Base-by-base conservation (phyloP, 1,139 yeast genomes). In the Blastobotrys indianensis region DNA sequence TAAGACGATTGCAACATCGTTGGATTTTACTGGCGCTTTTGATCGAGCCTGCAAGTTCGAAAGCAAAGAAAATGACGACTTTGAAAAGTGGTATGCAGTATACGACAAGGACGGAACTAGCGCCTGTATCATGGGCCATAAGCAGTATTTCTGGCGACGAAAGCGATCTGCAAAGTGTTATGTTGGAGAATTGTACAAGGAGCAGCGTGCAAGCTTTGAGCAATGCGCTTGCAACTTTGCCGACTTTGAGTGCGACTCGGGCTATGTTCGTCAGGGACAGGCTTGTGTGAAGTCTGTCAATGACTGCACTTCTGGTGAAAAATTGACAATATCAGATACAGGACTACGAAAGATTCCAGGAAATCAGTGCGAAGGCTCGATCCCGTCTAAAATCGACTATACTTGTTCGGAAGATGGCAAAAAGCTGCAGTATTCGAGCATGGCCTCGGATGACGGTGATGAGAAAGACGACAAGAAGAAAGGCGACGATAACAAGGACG, bases 191-290 rank as follows among this genome's bases (percentile, higher is more conserved):
- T 63, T 75, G 4, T 82, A 74, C 57, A 76, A 76, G 39, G 92
- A 85, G 55, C 69, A 83, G 33, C 69, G 72, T 45, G 70, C 76
- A 5, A 64, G 66, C 30, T 80, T 77, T 47, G 81, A 76, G 44
- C 68, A 77, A 9, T 88, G 97, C 65, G 68, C 70, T 10, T 88
- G 97, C 68, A 64, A 77, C 0, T 75, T 68, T 11, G 57, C 54
- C 5, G 96, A 88, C 61, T 83, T 75, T 56, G 96, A 88, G 62
- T 88, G 97, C 65, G 74, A 75, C 4, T 69, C 65, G 35, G 85
- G 83, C 4, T 85, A 82, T 58, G 47, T 61, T 4, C 61, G 56
- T 32, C 67, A 72, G 41, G 68, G 66, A 0, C 66, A 72, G 38
- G 75, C 73, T 2, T 86, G 95, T 66, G 75, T 73, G 12, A 49